A percentile compares a stretch with the other conserved stretches of the same genome.
phyloP scores from a whole-genome alignment of 75 land plant species.

The Cryptomeria japonica region DNA sequence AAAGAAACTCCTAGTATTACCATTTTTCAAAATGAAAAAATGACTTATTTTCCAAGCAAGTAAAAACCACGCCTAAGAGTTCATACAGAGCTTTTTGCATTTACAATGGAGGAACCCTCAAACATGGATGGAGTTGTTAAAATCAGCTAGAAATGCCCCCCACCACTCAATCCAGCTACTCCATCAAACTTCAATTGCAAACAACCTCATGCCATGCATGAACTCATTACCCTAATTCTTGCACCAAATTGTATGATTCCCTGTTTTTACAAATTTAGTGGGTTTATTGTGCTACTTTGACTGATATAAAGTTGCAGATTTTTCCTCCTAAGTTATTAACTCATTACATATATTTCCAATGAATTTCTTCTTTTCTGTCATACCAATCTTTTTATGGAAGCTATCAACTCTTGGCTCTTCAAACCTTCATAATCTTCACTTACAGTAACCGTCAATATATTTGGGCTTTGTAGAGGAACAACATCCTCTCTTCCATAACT shows the following conservation, averaged over 20 bases:
- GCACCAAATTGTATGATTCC: not conserved
- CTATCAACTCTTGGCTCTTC: not conserved
- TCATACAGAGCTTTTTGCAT: not conserved
- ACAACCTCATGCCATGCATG: not conserved
- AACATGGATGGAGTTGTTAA: not conserved
- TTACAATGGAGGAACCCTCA: not conserved
- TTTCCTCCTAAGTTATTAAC: not conserved
- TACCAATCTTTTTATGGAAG: not conserved
- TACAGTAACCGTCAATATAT: conserved; percentile 20
- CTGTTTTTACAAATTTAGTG: not conserved
- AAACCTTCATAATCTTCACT: conserved; percentile 17
- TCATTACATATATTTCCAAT: not conserved
- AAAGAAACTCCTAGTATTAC: not conserved
- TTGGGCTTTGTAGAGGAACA: conserved; percentile 43
- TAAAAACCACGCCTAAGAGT: not conserved
- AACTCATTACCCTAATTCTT: not conserved
- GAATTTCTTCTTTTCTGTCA: not conserved
- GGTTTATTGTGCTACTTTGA: not conserved
- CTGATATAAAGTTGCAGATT: not conserved
- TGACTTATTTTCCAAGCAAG: not conserved
- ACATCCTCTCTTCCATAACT: conserved; percentile 60
- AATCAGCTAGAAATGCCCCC: not conserved
- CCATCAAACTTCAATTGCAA: not conserved
- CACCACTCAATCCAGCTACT: not conserved
- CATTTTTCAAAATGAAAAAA: not conserved